A percentile compares a stretch with the other conserved stretches of the same genome.
Evolutionary conservation across 257 asterid genomes (phyloP).

Genomic region (Parsonsia alboflavescens): DNA sequence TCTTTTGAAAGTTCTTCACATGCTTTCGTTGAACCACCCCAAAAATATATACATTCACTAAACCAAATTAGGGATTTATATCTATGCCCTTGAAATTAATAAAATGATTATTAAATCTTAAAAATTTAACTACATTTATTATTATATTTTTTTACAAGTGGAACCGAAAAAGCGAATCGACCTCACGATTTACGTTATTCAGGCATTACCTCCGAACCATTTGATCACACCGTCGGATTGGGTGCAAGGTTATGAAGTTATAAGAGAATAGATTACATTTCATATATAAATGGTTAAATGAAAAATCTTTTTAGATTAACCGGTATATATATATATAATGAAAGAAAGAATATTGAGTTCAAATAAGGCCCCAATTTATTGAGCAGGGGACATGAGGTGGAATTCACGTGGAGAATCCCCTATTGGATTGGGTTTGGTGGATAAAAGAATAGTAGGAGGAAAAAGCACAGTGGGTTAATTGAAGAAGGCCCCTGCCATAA

Average conservation of each 20-base stretch:
- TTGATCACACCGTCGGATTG: too few relatives aligned
- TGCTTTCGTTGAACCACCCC: slow-evolving; percentile 28
- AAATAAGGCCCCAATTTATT: background rate
- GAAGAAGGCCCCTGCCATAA: slow-evolving; percentile 22
- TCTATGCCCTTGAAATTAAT: background rate
- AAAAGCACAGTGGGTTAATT: background rate
- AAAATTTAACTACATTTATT: too few relatives aligned
- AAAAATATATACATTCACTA: background rate
- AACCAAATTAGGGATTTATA: background rate
- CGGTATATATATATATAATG: too few relatives aligned
- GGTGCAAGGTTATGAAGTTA: too few relatives aligned
- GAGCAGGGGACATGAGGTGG: background rate
- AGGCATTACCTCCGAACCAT: too few relatives aligned
- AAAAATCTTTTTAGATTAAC: too few relatives aligned
- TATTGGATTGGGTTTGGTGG: background rate
- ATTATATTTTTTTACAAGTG: too few relatives aligned
- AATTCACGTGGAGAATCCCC: slow-evolving; percentile 9
- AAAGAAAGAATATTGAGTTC: background rate
- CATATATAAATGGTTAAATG: too few relatives aligned
- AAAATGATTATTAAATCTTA: too few relatives aligned
- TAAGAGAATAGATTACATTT: too few relatives aligned
- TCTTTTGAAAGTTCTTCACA: slow-evolving; percentile 53
- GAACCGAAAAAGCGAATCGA: too few relatives aligned
- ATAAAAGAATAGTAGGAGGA: background rate
- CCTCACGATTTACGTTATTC: too few relatives aligned